phyloP scores from a whole-genome alignment of 805 yeast genomes.

The Metschnikowia chrysomelidarum region DNA sequence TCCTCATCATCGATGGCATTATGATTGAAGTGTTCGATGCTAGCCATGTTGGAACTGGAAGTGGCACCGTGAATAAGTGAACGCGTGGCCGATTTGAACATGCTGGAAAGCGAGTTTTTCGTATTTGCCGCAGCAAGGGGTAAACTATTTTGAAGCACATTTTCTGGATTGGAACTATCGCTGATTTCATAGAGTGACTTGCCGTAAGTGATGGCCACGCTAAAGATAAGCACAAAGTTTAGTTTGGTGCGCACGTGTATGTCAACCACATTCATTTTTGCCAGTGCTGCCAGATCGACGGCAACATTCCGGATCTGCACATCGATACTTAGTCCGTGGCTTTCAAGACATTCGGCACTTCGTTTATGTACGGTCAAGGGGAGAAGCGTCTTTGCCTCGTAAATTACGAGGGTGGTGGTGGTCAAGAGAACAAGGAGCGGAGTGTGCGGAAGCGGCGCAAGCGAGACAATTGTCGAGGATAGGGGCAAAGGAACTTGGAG shows the following conservation, averaged over 20 bases:
- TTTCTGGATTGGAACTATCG: conserved; percentile 24
- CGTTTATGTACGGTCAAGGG: conserved; percentile 18
- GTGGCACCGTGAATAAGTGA: conserved; percentile 30
- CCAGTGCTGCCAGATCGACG: conserved; percentile 35
- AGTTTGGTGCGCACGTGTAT: conserved; percentile 15
- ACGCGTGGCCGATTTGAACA: conserved; percentile 34
- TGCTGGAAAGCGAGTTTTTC: conserved; percentile 26
- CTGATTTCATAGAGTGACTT: conserved; percentile 33
- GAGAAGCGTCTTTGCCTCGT: conserved; percentile 14
- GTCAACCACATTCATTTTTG: conserved; percentile 17
- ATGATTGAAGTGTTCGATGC: conserved; percentile 34
- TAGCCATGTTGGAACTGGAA: conserved; percentile 25
- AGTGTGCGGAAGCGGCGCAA: conserved; percentile 17
- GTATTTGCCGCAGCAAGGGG: conserved; percentile 31
- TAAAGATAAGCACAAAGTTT: conserved; percentile 18
- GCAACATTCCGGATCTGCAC: conserved; percentile 31
- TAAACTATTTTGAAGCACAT: conserved; percentile 32
- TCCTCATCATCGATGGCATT: conserved; percentile 30
- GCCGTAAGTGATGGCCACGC: conserved; percentile 26
- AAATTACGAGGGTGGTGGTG: conserved; percentile 9
- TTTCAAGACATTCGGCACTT: conserved; percentile 12
- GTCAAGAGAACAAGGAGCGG: conserved; percentile 15
- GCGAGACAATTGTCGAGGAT: conserved; percentile 7
- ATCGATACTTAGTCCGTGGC: conserved; percentile 11
- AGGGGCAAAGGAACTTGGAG: conserved; percentile 28